Evolutionary conservation across 2,329 filamentous ascomycete genomes (phyloP), one percentile per base, ranked within the genome.

Genomic region (Lecanosticta acicola): DNA sequence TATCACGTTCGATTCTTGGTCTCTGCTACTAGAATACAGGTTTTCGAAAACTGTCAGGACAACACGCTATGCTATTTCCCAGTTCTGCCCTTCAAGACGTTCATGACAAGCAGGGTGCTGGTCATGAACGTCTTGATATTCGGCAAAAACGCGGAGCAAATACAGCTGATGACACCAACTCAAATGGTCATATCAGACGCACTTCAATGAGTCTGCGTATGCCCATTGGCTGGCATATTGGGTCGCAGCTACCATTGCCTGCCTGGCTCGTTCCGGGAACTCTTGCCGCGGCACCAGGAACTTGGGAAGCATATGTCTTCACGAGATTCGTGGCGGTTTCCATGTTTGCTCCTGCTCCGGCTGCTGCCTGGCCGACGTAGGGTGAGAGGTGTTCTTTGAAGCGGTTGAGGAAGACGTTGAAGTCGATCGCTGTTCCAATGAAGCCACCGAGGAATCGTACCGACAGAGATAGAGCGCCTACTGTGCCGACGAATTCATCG

Each of bases 401-500:
- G 48, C 71, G 70, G 38, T 66, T 60, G 37, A 70, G 56, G 49
- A 76, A 75, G 13, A 78, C 68, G 53, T 78, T 77, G 66, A 71
- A 81, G 55, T 68, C 70, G 32, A 70, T 57, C 20, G 47, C 45
- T 7, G 56, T 61, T 13, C 59, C 81, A 49, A 85, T 76, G 11
- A 76, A 74, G 33, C 81, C 81, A 38, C 82, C 82, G 29, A 85
- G 72, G 48, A 83, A 79, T 38, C 83, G 80, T 54, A 85, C 78
- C 14, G 80, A 76, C 39, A 85, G 75, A 0, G 81, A 84, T 14
- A 85, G 70, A 3, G 82, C 80, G 1, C 81, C 77, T 39, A 84
- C 74, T 3, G 82, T 85, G 10, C 80, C 83, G 51, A 86, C 84
- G 5, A 84, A 71, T 46, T 85, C 81, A 57, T 82, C 78, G 0